Conservation (phyloP, 192 early-diverging fungal genomes). For the Spinellus fusiger region DNA sequence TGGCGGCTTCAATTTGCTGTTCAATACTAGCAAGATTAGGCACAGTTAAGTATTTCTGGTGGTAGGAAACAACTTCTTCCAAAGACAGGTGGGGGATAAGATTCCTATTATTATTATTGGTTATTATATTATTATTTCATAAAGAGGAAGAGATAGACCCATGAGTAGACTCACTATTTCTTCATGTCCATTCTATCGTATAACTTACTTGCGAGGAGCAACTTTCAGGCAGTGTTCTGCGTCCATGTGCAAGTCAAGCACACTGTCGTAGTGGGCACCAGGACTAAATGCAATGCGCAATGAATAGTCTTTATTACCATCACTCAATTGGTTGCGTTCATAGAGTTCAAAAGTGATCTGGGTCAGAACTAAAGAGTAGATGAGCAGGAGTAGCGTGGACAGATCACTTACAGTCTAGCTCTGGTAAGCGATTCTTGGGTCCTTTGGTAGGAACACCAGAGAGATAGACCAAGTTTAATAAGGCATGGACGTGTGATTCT, state of each 20-base stretch:
- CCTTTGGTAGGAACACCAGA: conserved; percentile 76
- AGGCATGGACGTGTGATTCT: conserved; percentile 87
- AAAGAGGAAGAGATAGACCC: not conserved
- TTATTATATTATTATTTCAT: not conserved
- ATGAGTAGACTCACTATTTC: too few species aligned
- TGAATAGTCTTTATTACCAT: conserved; percentile 72
- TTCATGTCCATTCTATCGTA: not conserved
- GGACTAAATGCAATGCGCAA: conserved; percentile 86
- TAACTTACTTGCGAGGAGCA: conserved; percentile 60
- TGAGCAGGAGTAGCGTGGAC: not conserved
- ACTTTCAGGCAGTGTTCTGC: conserved; percentile 78
- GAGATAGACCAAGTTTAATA: conserved; percentile 87
- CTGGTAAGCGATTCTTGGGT: conserved; percentile 59
- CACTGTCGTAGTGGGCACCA: conserved; percentile 87
- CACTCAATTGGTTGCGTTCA: conserved; percentile 61
- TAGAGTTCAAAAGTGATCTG: conserved; percentile 97
- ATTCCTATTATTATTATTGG: conserved; percentile 42
- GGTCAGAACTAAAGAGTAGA: conserved; percentile 63
- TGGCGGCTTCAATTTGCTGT: conserved; percentile 28
- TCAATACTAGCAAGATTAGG: conserved; percentile 28
- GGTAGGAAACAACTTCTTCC: conserved; percentile 57
- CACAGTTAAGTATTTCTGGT: conserved; percentile 50
- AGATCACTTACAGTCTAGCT: conserved; percentile 79
- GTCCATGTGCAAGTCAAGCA: conserved; percentile 84
- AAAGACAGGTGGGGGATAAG: conserved; percentile 82